Base-by-base conservation (phyloP, 1,139 yeast genomes). In the Pichia sp. region DNA sequence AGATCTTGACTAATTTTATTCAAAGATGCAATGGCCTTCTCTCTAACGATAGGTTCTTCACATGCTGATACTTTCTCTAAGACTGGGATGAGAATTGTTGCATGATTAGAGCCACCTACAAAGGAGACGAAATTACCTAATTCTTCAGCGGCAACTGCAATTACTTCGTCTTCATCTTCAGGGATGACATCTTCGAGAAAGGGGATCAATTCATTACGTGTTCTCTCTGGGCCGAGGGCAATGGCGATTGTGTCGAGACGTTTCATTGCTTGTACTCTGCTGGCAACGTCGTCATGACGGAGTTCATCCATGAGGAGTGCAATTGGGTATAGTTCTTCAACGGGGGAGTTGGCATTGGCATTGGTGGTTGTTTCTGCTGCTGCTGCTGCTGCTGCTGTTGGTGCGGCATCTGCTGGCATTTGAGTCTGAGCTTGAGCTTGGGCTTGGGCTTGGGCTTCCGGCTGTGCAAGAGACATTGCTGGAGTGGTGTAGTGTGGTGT, bases 21-120 rank as follows among this genome's bases (percentile, higher is more conserved):
- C 50, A 93, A 67, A 1, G 97, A 84, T 24, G 74, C 84, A 36
- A 91, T 88, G 11, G 98, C 97, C 54, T 85, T 84, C 53, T 91
- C 97, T 52, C 98, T 73, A 20, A 93, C 98, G 33, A 88, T 72
- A n/a, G 98, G 97, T 60, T 93, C 99, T 62, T 93, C 99, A 58
- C 93, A 83, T 12, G 93, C 82, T 6, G 95, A 88, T 48, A 93
- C 73, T 42, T 83, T 76, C 50, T 91, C 88, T 55, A 93, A 70
- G n/a, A 88, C 84, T 31, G 91, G 88, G 44, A 93, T 69, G 49
- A 93, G 66, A 13, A 82, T 70, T 45, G 83, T 77, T 30, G 91
- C 84, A 59, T 78, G 69, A 49, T 79, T 75, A 33, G 80, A 69
- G 22, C 98, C 98, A 29, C 98, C 98, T 41, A 93, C 77, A 46